Evolutionary conservation across 805 yeast genomes (phyloP).

Genomic region (Metschnikowia chrysomelidarum): DNA sequence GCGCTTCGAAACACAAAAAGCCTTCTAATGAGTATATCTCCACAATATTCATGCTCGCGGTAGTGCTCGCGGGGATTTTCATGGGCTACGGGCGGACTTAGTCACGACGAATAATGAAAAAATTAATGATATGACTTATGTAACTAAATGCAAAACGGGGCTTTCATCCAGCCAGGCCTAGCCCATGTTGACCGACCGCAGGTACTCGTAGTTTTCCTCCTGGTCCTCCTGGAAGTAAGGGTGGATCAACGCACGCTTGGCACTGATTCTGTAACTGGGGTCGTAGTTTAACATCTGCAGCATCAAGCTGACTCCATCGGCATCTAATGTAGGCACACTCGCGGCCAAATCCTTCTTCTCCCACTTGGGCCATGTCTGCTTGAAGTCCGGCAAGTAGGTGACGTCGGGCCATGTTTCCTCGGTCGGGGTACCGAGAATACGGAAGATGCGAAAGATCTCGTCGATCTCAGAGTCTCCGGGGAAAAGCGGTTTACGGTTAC

Average conservation of each 20-base stretch:
- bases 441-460: slow-evolving; percentile 90
- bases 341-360: slow-evolving; percentile 64
- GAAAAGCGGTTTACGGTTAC: slow-evolving; percentile 88
- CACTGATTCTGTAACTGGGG: slow-evolving; percentile 91
- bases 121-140: no score
- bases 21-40: no score
- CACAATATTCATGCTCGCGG: no score
- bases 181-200: slow-evolving; percentile 42
- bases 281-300: slow-evolving; percentile 81
- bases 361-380: slow-evolving; percentile 93
- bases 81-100: no score
- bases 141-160: no score
- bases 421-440: slow-evolving; percentile 90
- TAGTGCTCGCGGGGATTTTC: no score
- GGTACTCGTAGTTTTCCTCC: slow-evolving; percentile 30
- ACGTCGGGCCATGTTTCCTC: slow-evolving; percentile 96
- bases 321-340: slow-evolving; percentile 75
- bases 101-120: no score
- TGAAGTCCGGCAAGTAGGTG: slow-evolving; percentile 84
- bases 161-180: no score
- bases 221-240: slow-evolving; percentile 73
- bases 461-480: slow-evolving; percentile 98
- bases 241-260: slow-evolving; percentile 87
- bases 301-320: slow-evolving; percentile 79
- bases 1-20: no score